Conservation (phyloP, 768 basidiomycete species). For the Amanita molliuscula region DNA sequence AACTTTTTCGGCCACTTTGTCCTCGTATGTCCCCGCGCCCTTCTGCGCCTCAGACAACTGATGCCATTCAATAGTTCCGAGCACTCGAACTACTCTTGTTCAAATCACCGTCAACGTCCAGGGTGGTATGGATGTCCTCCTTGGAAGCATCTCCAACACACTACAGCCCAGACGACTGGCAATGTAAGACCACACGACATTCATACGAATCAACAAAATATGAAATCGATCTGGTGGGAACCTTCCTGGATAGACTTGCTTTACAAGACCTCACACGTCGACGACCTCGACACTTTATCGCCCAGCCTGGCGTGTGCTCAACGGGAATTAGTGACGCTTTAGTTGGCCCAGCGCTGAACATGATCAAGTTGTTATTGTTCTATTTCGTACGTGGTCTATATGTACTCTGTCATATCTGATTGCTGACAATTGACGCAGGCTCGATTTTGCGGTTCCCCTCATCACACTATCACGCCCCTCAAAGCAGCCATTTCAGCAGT, state of each 20-base stretch:
- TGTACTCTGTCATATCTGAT: not conserved
- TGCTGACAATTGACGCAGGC: constrained; percentile 33
- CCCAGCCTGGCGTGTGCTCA: constrained; percentile 60
- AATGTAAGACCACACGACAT: constrained; percentile 45
- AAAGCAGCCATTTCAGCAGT: constrained; percentile 61
- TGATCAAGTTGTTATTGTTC: constrained; percentile 43
- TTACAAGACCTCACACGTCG: constrained; percentile 15
- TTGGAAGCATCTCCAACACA: constrained; percentile 44
- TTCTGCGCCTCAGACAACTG: not conserved
- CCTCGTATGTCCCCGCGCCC: constrained; percentile 38
- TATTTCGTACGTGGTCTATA: constrained; percentile 42
- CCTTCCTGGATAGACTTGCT: constrained; percentile 40
- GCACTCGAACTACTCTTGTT: constrained; percentile 43
- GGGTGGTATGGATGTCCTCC: constrained; percentile 78
- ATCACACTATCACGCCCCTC: constrained; percentile 52
- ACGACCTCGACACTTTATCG: constrained; percentile 45
- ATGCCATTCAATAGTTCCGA: constrained; percentile 41
- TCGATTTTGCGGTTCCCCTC: constrained; percentile 54
- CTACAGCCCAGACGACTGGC: constrained; percentile 63
- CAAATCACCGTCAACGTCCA: constrained; percentile 35
- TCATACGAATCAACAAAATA: constrained; percentile 71
- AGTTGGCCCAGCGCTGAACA: constrained; percentile 31
- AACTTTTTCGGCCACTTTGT: constrained; percentile 78
- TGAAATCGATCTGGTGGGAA: constrained; percentile 60
- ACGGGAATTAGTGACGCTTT: constrained; percentile 50